These are phyloP conservation scores for Serendipita sp. DNA, from an alignment of 768 basidiomycete species.

Conservation along the genomic window DNA sequence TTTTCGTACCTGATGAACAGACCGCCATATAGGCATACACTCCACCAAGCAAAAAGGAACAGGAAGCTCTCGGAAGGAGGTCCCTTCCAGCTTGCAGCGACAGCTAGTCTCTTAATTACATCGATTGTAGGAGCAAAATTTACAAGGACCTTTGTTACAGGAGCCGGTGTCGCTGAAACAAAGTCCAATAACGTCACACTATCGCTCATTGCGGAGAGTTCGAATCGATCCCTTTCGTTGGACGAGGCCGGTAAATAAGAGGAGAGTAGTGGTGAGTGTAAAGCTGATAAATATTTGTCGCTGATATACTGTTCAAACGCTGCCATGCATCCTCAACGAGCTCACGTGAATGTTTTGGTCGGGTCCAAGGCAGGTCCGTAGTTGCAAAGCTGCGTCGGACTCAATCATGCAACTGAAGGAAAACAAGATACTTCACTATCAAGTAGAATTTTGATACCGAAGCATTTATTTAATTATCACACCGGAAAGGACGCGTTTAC, in stretches of 20 bases:
- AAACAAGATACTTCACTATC: not conserved
- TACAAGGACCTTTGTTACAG: conserved; percentile 44
- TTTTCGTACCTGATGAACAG: not conserved
- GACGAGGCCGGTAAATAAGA: not conserved
- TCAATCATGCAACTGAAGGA: not conserved
- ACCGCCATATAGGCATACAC: conserved; percentile 33
- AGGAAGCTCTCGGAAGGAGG: conserved; percentile 44
- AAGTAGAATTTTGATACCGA: not conserved
- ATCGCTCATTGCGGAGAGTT: conserved; percentile 2
- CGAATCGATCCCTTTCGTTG: not conserved
- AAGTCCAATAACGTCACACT: conserved; percentile 8
- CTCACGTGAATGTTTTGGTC: conserved; percentile 4
- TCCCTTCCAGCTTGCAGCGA: conserved; percentile 42
- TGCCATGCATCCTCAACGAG: conserved; percentile 1
- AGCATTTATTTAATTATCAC: too few relatives aligned
- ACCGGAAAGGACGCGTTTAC: too few relatives aligned
- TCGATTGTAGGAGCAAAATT: conserved; percentile 41
- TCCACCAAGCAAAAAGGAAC: conserved; percentile 61
- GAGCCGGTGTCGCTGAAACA: conserved; percentile 27
- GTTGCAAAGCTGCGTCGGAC: too few relatives aligned
- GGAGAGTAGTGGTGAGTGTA: conserved; percentile 4
- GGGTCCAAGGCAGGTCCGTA: not conserved
- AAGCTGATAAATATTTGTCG: conserved; percentile 9
- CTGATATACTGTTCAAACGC: conserved; percentile 9
- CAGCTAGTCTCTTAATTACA: conserved; percentile 24